Conservation (phyloP, 1,284 basidiomycete genomes). For the Leccinum subrobustum region DNA sequence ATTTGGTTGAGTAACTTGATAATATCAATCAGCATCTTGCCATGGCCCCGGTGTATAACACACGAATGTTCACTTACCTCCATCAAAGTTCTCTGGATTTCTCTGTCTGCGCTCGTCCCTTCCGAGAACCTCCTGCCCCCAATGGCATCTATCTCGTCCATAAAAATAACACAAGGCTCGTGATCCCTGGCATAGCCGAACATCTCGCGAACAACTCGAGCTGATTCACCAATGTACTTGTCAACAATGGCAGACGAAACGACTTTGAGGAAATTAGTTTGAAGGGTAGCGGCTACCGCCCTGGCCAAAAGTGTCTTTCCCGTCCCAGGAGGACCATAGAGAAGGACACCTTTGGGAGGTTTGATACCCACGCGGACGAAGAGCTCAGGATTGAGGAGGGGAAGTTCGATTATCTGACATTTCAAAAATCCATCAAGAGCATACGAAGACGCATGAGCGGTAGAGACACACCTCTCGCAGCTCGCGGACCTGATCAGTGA, state of each 20-base stretch:
- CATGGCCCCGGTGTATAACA: not conserved
- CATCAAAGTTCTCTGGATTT: constrained; percentile 99
- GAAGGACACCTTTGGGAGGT: constrained; percentile 90
- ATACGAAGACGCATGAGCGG: not conserved
- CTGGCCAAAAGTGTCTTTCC: constrained; percentile 96
- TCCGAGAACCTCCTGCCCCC: constrained; percentile 97
- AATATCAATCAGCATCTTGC: not conserved
- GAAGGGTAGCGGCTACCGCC: constrained; percentile 93
- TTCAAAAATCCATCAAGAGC: not conserved
- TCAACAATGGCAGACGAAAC: constrained; percentile 99
- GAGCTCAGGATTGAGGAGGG: constrained; percentile 92
- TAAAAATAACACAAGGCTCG: constrained; percentile 99
- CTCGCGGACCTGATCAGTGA: constrained; percentile 96
- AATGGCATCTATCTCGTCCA: constrained; percentile 99
- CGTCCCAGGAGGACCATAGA: constrained; percentile 93
- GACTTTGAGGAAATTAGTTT: constrained; percentile 98
- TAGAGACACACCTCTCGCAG: constrained; percentile 75
- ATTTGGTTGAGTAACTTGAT: constrained; percentile 95
- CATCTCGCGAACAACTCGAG: constrained; percentile 95
- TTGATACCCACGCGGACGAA: constrained; percentile 96
- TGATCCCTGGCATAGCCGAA: constrained; percentile 97
- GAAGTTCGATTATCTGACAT: constrained; percentile 88
- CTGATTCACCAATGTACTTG: constrained; percentile 99
- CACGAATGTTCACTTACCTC: constrained; percentile 59
- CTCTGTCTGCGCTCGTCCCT: constrained; percentile 96